phyloP scores from a whole-genome alignment of 768 basidiomycete species.

The Suillus hirtellus region DNA sequence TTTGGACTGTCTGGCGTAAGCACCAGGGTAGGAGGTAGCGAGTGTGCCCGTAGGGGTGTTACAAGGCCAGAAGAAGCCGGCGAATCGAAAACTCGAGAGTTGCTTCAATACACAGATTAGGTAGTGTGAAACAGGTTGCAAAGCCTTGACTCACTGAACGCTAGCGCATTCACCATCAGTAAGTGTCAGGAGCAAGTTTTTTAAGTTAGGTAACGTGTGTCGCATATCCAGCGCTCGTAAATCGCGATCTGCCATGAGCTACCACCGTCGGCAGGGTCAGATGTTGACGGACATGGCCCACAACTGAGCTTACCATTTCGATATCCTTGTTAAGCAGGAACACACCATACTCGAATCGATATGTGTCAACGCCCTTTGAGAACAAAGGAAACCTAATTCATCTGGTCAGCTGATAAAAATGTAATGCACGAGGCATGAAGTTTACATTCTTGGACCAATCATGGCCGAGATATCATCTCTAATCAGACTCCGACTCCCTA shows the following conservation, averaged over 20 bases:
- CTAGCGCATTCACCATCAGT: conserved; percentile 64
- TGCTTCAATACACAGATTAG: conserved; percentile 21
- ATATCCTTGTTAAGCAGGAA: conserved; percentile 97
- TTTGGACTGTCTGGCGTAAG: conserved; percentile 29
- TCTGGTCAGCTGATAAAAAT: conserved; percentile 14
- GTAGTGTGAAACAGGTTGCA: conserved; percentile 5
- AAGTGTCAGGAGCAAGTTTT: conserved; percentile 86
- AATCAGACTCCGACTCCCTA: conserved; percentile 89
- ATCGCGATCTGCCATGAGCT: conserved; percentile 93
- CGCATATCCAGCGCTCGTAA: conserved; percentile 89
- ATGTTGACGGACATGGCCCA: neutral
- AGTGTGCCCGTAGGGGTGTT: conserved; percentile 23
- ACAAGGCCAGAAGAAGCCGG: conserved; percentile 23
- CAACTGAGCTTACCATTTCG: conserved; percentile 64
- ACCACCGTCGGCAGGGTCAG: conserved; percentile 13
- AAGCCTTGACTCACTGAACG: conserved; percentile 41
- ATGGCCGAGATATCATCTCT: conserved; percentile 92
- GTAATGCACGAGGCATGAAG: conserved; percentile 18
- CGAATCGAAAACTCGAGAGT: conserved; percentile 22
- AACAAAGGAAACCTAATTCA: conserved; percentile 86
- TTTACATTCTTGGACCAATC: conserved; percentile 92
- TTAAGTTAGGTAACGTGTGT: conserved; percentile 95
- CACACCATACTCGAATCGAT: conserved; percentile 97
- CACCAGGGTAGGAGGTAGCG: conserved; percentile 16
- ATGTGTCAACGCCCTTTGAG: conserved; percentile 91